A percentile compares a stretch with the other conserved stretches of the same genome.
Conservation (phyloP, 805 yeast genomes). For the Zygotorulaspora sp. region DNA sequence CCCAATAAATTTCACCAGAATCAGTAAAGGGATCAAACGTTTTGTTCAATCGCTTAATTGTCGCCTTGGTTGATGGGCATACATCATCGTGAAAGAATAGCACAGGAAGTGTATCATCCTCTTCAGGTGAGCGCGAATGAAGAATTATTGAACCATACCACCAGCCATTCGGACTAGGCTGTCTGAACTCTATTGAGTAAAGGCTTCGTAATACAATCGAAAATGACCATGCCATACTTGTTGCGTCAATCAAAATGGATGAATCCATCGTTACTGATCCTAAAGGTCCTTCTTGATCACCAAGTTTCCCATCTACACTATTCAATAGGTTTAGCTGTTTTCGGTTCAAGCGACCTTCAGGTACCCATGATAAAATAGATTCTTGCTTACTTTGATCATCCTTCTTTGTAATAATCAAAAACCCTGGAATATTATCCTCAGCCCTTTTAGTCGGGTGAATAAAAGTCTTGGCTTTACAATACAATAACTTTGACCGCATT, state of each 20-base stretch:
- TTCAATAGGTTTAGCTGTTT: conserved; percentile 18
- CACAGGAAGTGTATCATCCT: conserved; percentile 65
- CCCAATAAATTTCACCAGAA: conserved; percentile 69
- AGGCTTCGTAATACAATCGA: conserved; percentile 52
- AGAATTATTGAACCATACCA: conserved; percentile 88
- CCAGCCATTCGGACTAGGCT: conserved; percentile 73
- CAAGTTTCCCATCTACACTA: conserved; percentile 36
- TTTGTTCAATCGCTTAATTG: conserved; percentile 54
- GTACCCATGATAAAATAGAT: conserved; percentile 30
- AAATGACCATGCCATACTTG: conserved; percentile 57
- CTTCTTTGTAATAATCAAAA: conserved; percentile 58
- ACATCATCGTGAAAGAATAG: conserved; percentile 91
- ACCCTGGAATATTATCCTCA: conserved; percentile 77
- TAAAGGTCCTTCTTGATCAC: conserved; percentile 45
- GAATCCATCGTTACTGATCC: conserved; percentile 9
- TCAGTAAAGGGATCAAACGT: conserved; percentile 71
- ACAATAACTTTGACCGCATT: conserved; percentile 27
- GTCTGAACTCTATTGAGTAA: conserved; percentile 77
- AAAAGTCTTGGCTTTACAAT: conserved; percentile 65
- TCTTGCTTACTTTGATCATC: conserved; percentile 40
- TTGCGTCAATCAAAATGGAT: conserved; percentile 9
- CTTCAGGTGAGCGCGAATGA: conserved; percentile 47
- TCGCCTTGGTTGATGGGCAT: conserved; percentile 64
- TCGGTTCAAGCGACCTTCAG: conserved; percentile 17
- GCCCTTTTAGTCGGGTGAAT: conserved; percentile 76